A percentile compares a stretch with the other conserved stretches of the same genome.
phyloP scores from a whole-genome alignment of 768 basidiomycete species.

The Tricholoma terreum region DNA sequence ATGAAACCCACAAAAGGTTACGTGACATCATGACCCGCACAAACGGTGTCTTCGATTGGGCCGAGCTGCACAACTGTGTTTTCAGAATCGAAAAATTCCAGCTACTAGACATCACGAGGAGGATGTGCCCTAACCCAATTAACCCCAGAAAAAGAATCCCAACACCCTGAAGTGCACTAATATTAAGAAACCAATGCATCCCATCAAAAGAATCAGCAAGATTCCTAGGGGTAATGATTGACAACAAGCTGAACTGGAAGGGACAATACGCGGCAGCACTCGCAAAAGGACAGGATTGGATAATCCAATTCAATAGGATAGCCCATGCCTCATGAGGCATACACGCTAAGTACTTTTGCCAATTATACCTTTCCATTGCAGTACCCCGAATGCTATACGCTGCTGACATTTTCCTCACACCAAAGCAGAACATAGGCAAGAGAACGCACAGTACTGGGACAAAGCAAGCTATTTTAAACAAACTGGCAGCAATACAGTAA shows the following conservation, averaged over 20 bases:
- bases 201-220: too few species aligned
- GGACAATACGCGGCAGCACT: too few species aligned
- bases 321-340: too few species aligned
- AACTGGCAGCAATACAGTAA: background rate
- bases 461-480: background rate
- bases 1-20: background rate
- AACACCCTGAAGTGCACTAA: background rate
- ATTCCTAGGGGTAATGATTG: too few species aligned
- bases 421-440: background rate
- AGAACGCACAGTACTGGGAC: too few species aligned
- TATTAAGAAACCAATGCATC: too few species aligned
- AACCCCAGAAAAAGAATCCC: background rate
- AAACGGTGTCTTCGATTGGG: conserved; percentile 16
- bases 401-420: too few species aligned
- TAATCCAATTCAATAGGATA: too few species aligned
- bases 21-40: conserved; percentile 3
- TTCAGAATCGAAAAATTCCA: conserved; percentile 20
- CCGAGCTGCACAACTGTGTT: conserved; percentile 19
- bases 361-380: too few species aligned
- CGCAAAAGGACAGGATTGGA: conserved; percentile 17
- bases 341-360: too few species aligned
- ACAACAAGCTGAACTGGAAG: too few species aligned
- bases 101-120: conserved; percentile 10
- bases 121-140: conserved; percentile 9
- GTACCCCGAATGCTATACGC: too few species aligned